These are phyloP conservation scores for Gossypium ekmanianum DNA, from an alignment of 345 rosid species.

Conservation along the genomic window DNA sequence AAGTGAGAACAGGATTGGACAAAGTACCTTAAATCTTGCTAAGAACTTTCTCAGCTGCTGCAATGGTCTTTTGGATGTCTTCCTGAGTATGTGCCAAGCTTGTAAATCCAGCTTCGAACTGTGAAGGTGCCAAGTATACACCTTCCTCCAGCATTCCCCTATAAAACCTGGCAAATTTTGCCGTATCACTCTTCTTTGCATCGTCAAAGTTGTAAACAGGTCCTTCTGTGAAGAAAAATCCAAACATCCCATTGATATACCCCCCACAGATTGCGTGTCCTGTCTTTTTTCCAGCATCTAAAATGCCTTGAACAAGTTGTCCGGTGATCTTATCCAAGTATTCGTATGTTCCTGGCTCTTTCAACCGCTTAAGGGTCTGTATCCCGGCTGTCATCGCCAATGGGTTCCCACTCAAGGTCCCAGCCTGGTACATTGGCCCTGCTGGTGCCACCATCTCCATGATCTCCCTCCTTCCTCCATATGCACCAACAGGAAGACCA, in stretches of 20 bases:
- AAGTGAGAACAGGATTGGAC: neutral
- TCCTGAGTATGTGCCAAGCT: slow-evolving; percentile 79
- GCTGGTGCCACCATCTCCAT: slow-evolving; percentile 99
- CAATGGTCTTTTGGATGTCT: slow-evolving; percentile 70
- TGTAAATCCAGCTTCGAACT: slow-evolving; percentile 95
- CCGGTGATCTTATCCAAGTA: slow-evolving; percentile 68
- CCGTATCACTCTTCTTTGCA: slow-evolving; percentile 76
- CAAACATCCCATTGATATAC: slow-evolving; percentile 80
- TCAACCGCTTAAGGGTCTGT: slow-evolving; percentile 66
- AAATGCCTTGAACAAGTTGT: slow-evolving; percentile 60
- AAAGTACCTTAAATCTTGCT: slow-evolving; percentile 42
- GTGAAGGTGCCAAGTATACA: slow-evolving; percentile 95
- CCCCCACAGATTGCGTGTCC: slow-evolving; percentile 92
- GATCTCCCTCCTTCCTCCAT: slow-evolving; percentile 88
- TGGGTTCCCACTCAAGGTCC: slow-evolving; percentile 94
- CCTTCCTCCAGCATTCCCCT: slow-evolving; percentile 92
- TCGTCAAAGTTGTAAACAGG: slow-evolving; percentile 75
- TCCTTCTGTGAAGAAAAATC: slow-evolving; percentile 91
- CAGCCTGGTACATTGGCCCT: slow-evolving; percentile 98
- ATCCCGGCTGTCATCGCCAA: slow-evolving; percentile 95
- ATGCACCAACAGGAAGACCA: slow-evolving; percentile 92
- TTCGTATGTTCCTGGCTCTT: slow-evolving; percentile 72
- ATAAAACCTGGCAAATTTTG: slow-evolving; percentile 71
- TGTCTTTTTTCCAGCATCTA: slow-evolving; percentile 73
- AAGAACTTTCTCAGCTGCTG: slow-evolving; percentile 77